phyloP scores from a whole-genome alignment of 2,329 filamentous ascomycete genomes.

The Boeremia exigua region DNA sequence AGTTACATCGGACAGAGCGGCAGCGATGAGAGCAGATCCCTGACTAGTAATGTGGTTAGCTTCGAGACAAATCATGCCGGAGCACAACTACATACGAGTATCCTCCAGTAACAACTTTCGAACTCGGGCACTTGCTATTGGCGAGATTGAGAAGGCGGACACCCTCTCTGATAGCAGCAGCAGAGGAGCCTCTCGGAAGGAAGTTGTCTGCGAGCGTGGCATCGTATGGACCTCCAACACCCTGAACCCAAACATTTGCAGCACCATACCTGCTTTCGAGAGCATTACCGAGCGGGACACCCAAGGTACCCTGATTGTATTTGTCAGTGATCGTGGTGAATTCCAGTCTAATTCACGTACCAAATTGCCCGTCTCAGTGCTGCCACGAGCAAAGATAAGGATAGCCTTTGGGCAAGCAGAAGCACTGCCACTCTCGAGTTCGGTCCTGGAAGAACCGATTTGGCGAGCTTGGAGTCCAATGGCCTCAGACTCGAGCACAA shows the following conservation, averaged over 20 bases:
- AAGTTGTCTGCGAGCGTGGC: conserved; percentile 46
- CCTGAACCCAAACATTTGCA: conserved; percentile 35
- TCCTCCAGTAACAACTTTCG: conserved; percentile 48
- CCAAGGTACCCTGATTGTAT: conserved; percentile 24
- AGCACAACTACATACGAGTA: conserved; percentile 45
- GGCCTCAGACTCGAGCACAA: not conserved
- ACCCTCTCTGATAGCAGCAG: conserved; percentile 42
- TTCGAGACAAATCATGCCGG: not conserved
- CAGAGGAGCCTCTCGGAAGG: conserved; percentile 39
- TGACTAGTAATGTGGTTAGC: conserved; percentile 34
- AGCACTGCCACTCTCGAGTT: conserved; percentile 32
- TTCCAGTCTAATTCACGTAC: conserved; percentile 17
- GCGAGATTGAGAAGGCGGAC: conserved; percentile 45
- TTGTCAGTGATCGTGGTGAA: not conserved
- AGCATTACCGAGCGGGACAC: conserved; percentile 28
- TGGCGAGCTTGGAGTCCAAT: conserved; percentile 22
- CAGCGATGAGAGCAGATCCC: conserved; percentile 49
- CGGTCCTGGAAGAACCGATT: conserved; percentile 17
- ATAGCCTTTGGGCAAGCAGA: conserved; percentile 35
- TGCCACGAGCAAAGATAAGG: conserved; percentile 36
- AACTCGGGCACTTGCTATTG: conserved; percentile 47
- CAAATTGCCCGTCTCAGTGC: conserved; percentile 35
- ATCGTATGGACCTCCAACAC: conserved; percentile 46
- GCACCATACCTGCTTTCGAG: conserved; percentile 33
- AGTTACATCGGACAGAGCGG: conserved; percentile 40